Evolutionary conservation across 352 stramenopile genomes (phyloP).

Genomic region (Pythium dissimile): DNA sequence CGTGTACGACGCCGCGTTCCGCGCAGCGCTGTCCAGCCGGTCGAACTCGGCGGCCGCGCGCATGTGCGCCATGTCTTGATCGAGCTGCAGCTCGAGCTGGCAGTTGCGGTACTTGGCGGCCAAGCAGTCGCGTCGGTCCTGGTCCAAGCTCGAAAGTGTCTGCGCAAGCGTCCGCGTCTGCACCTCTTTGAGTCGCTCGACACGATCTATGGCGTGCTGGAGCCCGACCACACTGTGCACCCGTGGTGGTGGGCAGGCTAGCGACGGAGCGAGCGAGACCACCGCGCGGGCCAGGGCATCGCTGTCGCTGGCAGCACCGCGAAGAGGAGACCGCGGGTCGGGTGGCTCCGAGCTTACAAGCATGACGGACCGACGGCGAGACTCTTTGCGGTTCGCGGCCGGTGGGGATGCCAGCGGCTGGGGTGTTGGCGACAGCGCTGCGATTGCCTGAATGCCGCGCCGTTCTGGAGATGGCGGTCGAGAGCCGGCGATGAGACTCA

Average conservation of each 20-base stretch:
- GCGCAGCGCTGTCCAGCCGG: constrained; percentile 26
- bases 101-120: constrained; percentile 49
- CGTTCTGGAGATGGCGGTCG: not conserved
- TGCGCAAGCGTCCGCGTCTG: constrained; percentile 36
- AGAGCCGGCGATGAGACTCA: not conserved
- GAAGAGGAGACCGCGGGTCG: not conserved
- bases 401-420: not conserved
- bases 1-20: constrained; percentile 25
- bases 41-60: constrained; percentile 40
- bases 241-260: not conserved
- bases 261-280: not conserved
- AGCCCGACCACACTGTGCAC: constrained; percentile 51
- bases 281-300: constrained; percentile 14
- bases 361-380: constrained; percentile 11
- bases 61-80: constrained; percentile 47
- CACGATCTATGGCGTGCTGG: constrained; percentile 40
- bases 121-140: constrained; percentile 56
- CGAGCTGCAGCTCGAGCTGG: constrained; percentile 28
- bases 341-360: too few species aligned
- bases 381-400: not conserved
- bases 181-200: constrained; percentile 40
- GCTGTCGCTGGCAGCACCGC: not conserved
- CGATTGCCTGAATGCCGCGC: not conserved
- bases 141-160: constrained; percentile 37
- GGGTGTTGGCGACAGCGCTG: constrained; percentile 3